Conservation (phyloP, 108 stramenopile genomes). For the Heterococcus sp. region DNA sequence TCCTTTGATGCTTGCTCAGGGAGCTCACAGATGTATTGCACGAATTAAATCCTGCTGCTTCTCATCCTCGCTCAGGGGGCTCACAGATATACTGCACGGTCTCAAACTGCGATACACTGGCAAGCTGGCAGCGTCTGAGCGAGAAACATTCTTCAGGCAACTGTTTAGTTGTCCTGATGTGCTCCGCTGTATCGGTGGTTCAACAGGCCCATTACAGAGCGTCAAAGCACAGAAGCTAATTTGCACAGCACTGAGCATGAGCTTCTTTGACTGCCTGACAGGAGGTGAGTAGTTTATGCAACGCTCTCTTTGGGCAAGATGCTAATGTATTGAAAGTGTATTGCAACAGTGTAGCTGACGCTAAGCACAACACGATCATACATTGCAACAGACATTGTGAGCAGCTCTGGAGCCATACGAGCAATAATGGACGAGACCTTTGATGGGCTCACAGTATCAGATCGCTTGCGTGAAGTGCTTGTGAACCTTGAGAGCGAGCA, state of each 20-base stretch:
- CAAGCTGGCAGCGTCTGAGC: too few species aligned
- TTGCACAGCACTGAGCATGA: slow-evolving; percentile 28
- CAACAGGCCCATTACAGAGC: not conserved
- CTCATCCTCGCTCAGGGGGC: too few species aligned
- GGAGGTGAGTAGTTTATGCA: too few species aligned
- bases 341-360: too few species aligned
- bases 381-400: slow-evolving; percentile 34
- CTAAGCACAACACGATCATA: too few species aligned
- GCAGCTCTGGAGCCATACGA: slow-evolving; percentile 12
- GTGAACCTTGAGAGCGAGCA: slow-evolving; percentile 27
- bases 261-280: slow-evolving; percentile 37
- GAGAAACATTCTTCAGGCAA: not conserved
- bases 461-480: slow-evolving; percentile 24
- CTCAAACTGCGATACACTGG: too few species aligned
- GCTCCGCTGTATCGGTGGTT: not conserved
- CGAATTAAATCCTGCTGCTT: too few species aligned
- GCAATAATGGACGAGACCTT: slow-evolving; percentile 14
- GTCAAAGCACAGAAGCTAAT: slow-evolving; percentile 16
- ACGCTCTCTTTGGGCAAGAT: too few species aligned
- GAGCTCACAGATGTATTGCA: too few species aligned
- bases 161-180: not conserved
- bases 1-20: too few species aligned
- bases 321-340: too few species aligned
- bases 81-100: too few species aligned
- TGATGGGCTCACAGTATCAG: slow-evolving; percentile 7